These are phyloP conservation scores for Pseudoperonospora humuli DNA, from an alignment of 352 stramenopile species.

Conservation along the genomic window DNA sequence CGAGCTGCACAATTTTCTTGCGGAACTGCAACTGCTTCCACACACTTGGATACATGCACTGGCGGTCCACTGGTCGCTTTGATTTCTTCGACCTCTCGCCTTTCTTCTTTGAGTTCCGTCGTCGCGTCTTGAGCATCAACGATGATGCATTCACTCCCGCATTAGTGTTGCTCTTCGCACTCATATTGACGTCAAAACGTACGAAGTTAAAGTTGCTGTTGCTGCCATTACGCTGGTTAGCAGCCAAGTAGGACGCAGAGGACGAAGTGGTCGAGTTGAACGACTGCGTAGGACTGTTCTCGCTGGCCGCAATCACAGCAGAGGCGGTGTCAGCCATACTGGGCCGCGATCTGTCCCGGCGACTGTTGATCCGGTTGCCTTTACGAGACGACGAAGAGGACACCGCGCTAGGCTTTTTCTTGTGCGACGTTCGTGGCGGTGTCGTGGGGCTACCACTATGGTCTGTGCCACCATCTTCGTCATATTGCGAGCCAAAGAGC, in stretches of 20 bases:
- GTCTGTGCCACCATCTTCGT: slow-evolving; percentile 33
- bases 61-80: slow-evolving; percentile 29
- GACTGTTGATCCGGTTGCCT: slow-evolving; percentile 5
- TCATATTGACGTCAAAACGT: neutral
- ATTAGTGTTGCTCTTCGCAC: neutral
- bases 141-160: slow-evolving; percentile 1
- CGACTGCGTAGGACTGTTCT: slow-evolving; percentile 21
- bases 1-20: slow-evolving; percentile 76
- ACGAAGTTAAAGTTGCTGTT: slow-evolving; percentile 16
- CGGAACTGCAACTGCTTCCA: slow-evolving; percentile 78
- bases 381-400: slow-evolving; percentile 7
- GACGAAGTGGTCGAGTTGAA: slow-evolving; percentile 35
- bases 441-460: slow-evolving; percentile 29
- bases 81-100: slow-evolving; percentile 19
- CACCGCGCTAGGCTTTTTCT: slow-evolving; percentile 20
- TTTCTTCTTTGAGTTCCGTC: slow-evolving; percentile 24
- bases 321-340: slow-evolving; percentile 14
- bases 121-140: slow-evolving; percentile 18
- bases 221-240: slow-evolving; percentile 10
- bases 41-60: slow-evolving; percentile 71
- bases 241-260: slow-evolving; percentile 16
- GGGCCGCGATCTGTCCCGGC: slow-evolving; percentile 9
- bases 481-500: slow-evolving; percentile 48
- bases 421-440: slow-evolving; percentile 26
- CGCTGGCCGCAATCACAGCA: slow-evolving; percentile 11